Percentiles rank a stretch among this genome's conserved stretches.
Evolutionary conservation across 768 basidiomycete genomes (phyloP).

Genomic region (Leucogyrophana mollusca): DNA sequence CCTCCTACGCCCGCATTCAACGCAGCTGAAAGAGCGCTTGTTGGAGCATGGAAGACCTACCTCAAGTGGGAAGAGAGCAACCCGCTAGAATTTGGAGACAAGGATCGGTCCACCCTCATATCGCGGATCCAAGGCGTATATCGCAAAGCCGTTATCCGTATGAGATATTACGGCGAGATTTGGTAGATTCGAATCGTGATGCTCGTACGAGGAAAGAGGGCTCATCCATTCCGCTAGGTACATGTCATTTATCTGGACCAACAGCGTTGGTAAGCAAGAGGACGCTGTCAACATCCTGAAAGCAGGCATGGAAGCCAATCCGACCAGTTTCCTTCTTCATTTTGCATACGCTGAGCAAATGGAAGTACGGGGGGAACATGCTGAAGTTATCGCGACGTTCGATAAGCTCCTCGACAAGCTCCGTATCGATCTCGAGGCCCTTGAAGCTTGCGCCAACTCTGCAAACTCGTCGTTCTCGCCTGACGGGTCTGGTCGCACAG

Average conservation of each 20-base stretch:
- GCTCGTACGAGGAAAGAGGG: too few species aligned
- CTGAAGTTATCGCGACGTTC: constrained; percentile 70
- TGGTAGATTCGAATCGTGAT: constrained; percentile 53
- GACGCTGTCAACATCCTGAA: constrained; percentile 81
- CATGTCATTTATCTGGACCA: constrained; percentile 87
- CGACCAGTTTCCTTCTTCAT: constrained; percentile 84
- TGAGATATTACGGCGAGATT: constrained; percentile 94
- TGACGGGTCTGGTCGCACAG: constrained; percentile 28
- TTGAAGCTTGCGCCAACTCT: constrained; percentile 46
- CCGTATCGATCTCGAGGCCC: constrained; percentile 57
- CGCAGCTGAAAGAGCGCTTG: constrained; percentile 64
- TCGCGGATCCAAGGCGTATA: constrained; percentile 80
- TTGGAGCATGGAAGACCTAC: constrained; percentile 90
- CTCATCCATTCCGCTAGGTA: constrained; percentile 51
- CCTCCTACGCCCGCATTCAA: constrained; percentile 75
- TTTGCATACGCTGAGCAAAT: constrained; percentile 82
- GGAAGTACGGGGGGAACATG: constrained; percentile 60
- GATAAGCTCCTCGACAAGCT: constrained; percentile 71
- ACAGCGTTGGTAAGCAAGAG: constrained; percentile 69
- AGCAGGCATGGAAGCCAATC: constrained; percentile 86
- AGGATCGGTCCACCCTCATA: constrained; percentile 65
- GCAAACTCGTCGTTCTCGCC: constrained; percentile 37
- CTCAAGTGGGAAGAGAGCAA: constrained; percentile 96
- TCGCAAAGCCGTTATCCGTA: constrained; percentile 83
- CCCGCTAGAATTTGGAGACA: constrained; percentile 88